A percentile compares a stretch with the other conserved stretches of the same genome.
phyloP scores from a whole-genome alignment of 2,329 filamentous ascomycete genomes.

The Pestalotiopsis sp. region DNA sequence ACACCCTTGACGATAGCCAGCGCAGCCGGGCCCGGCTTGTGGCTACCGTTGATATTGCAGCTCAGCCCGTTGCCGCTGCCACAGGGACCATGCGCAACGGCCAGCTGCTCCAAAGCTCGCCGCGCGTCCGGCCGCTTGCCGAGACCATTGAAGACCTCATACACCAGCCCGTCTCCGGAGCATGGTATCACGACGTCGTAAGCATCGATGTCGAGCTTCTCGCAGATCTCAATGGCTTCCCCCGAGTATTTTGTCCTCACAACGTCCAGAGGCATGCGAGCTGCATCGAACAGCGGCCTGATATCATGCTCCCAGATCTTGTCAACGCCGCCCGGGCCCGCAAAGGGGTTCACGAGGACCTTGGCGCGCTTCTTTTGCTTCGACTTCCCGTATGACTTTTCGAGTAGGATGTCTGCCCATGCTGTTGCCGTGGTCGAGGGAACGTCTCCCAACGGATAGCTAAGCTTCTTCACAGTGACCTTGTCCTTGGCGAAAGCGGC shows the following conservation, averaged over 20 bases:
- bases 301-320: slow-evolving; percentile 76
- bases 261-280: slow-evolving; percentile 75
- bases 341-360: slow-evolving; percentile 88
- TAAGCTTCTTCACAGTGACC: slow-evolving; percentile 63
- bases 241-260: slow-evolving; percentile 72
- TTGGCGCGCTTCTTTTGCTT: slow-evolving; percentile 78
- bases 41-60: slow-evolving; percentile 84
- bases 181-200: slow-evolving; percentile 88
- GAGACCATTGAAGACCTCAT: slow-evolving; percentile 94
- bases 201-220: slow-evolving; percentile 74
- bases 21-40: slow-evolving; percentile 74
- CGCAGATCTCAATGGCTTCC: slow-evolving; percentile 77
- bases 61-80: slow-evolving; percentile 95
- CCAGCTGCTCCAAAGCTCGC: slow-evolving; percentile 73
- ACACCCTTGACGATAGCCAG: slow-evolving; percentile 86
- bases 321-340: slow-evolving; percentile 77
- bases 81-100: slow-evolving; percentile 86
- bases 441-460: slow-evolving; percentile 52
- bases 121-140: slow-evolving; percentile 75
- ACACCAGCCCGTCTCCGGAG: slow-evolving; percentile 88
- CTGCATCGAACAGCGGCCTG: slow-evolving; percentile 81
- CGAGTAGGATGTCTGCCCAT: slow-evolving; percentile 69
- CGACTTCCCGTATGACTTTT: slow-evolving; percentile 70
- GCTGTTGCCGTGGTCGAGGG: slow-evolving; percentile 49
- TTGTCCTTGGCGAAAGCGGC: slow-evolving; percentile 63